Base-by-base conservation (phyloP, 768 basidiomycete species). In the Postia placenta region DNA sequence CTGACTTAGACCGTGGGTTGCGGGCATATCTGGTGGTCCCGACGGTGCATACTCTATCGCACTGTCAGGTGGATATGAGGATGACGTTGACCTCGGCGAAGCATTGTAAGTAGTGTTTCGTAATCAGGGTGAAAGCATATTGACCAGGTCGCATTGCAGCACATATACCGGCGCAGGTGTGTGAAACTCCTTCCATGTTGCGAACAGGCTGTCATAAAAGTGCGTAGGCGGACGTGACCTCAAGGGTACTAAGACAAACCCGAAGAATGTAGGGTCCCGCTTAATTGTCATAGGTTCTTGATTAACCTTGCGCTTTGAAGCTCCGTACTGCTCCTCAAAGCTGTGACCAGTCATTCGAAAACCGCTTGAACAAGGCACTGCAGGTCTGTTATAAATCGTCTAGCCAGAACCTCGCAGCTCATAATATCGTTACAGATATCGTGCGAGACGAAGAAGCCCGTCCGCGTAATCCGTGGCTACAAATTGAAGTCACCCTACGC, bases 271-370 rank as follows among this genome's bases (percentile, higher is more conserved):
- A 44, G 28, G 78, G 63, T 23, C 11, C 7, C 30, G 15, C 28
- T 30, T 35, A 42, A 36, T 45, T 15, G 36, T 24, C 42, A 42
- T n/a, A n/a, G 19, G 42, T 42, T 23, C 48, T 33, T 24, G 36
- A 17, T 27, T 11, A 42, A 30, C 5, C 17, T 36, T 22, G 23
- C 27, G 5, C 35, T 36, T n/a, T 33, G 37, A 37, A 92, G 88
- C 81, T 95, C 39, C 85, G 93, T 12, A 94, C 92, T 0, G 93
- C 87, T 7, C 85, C 83, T 3, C 93, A 96, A 64, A 90, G 82
- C 56, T 84, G 72, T 43, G 81, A 94, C 62, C 92, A 95, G 63
- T 74, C 72, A 2, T 94, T 92, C 53, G 86, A 92, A 11, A 78
- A 87, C 53, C 64, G 62, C 6, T 78, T 76, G 58, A 94, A 94